A percentile compares a stretch with the other conserved stretches of the same genome.
phyloP scores from a whole-genome alignment of 225 moss, liverwort and hornwort species.

The Polytrichum commune region DNA sequence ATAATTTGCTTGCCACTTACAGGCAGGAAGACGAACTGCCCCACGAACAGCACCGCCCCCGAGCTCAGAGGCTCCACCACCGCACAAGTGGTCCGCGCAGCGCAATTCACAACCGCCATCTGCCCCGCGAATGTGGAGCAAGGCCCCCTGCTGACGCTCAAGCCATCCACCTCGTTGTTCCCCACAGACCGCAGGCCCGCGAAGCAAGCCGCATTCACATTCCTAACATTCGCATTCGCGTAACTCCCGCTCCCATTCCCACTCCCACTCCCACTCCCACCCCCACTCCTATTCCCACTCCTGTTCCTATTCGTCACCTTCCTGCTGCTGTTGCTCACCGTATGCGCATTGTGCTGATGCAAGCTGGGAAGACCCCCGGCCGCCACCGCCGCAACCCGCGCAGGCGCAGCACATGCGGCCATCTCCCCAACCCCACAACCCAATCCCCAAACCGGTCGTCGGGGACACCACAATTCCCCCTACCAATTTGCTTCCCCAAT shows the following conservation, averaged over 20 bases:
- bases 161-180: conserved; percentile 37
- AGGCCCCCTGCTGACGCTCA: conserved; percentile 22
- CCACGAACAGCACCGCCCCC: conserved; percentile 64
- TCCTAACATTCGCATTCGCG: conserved; percentile 13
- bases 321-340: conserved; percentile 22
- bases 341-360: background rate
- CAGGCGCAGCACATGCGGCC: conserved; percentile 57
- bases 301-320: no score
- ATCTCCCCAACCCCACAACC: no score
- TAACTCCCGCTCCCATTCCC: no score
- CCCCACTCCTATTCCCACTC: no score
- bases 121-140: conserved; percentile 41
- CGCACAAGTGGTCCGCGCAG: conserved; percentile 49
- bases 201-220: conserved; percentile 44
- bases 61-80: conserved; percentile 67
- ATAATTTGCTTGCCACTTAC: conserved; percentile 14
- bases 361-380: conserved; percentile 47
- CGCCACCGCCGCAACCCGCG: conserved; percentile 20
- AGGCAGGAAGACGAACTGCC: conserved; percentile 78
- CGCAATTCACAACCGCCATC: conserved; percentile 27
- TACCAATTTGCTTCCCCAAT: no score
- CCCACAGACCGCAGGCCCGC: conserved; percentile 39
- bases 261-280: no score
- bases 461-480: no score
- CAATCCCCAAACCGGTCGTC: no score